Conservation (phyloP, 2,329 filamentous ascomycete species). For the Fulvia fulva region DNA sequence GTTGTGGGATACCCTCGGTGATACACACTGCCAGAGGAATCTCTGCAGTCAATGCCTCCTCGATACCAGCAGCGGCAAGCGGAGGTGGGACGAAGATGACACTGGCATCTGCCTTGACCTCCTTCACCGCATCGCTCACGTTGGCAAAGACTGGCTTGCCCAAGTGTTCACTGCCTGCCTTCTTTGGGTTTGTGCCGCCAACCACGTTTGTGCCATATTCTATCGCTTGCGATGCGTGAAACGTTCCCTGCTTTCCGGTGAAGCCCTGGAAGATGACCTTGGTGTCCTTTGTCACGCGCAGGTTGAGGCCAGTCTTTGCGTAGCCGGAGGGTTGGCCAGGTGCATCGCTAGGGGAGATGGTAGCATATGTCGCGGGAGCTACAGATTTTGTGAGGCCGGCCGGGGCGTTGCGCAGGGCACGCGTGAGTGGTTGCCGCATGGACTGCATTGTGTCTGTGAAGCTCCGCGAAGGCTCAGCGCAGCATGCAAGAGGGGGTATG, state of each 20-base stretch:
- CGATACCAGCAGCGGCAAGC: constrained; percentile 87
- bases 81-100: constrained; percentile 97
- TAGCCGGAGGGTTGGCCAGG: constrained; percentile 40
- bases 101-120: constrained; percentile 85
- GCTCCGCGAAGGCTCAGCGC: constrained; percentile 14
- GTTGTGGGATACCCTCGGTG: constrained; percentile 95
- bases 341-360: constrained; percentile 49
- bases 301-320: constrained; percentile 54
- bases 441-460: constrained; percentile 68
- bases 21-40: constrained; percentile 95
- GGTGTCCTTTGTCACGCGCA: constrained; percentile 88
- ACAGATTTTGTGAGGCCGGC: constrained; percentile 37
- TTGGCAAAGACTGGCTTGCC: constrained; percentile 89
- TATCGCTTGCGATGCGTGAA: constrained; percentile 96
- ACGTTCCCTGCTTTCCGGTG: constrained; percentile 70
- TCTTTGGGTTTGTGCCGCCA: constrained; percentile 98
- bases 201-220: constrained; percentile 98
- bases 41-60: constrained; percentile 91
- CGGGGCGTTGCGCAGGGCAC: constrained; percentile 63
- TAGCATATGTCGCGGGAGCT: constrained; percentile 68
- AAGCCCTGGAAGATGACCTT: constrained; percentile 97
- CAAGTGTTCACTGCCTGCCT: constrained; percentile 86
- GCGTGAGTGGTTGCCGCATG: constrained; percentile 68
- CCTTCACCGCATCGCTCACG: constrained; percentile 81
- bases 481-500: constrained; percentile 1